Base-by-base conservation (phyloP, 2,329 filamentous ascomycete species). In the Botryosphaeria dothidea region DNA sequence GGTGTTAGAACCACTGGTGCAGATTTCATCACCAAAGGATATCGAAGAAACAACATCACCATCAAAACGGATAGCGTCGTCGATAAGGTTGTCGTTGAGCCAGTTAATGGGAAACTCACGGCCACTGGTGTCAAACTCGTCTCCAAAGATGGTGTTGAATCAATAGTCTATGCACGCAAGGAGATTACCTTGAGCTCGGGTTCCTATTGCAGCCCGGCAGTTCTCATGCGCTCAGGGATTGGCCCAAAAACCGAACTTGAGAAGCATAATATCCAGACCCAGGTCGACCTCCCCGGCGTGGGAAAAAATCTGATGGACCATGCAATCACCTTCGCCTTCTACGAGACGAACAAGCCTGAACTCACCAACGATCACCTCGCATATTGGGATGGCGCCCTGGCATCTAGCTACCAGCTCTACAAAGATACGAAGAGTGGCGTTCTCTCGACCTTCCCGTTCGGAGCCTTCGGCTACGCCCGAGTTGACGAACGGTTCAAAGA, bases 281-380 rank as follows among this genome's bases (percentile, higher is more conserved):
- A 85, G 11, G 78, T 84, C 6, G 80, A 89, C 67, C 83, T 87
- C 0, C 83, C 84, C 0, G 86, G 88, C 27, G 87, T 91, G 0
- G 88, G 88, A 1, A 83, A 83, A 66, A 88, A 90, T 72, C 79
- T 91, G 1, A 81, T 87, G 63, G 88, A 91, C 71, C 87, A 89
- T 54, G 82, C 84, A 67, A 69, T 76, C 58, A 70, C 69, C 60
- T 87, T 88, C 72, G 84, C 85, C 62, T 89, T 86, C 72, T 89
- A 89, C 72, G 84, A 88, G 74, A 83, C 85, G 41, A 41, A 29
- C 0, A 84, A 89, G 69, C 88, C 86, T 70, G 73, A 21, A 75
- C 81, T 62, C 75, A 84, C 86, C 15, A 86, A 79, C 54, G 87
- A 89, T 72, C 74, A 84, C 65, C 78, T 83, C n/a, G 80, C 85